phyloP scores from a whole-genome alignment of 2,329 filamentous ascomycete species.

The Dissoconium aciculare region DNA sequence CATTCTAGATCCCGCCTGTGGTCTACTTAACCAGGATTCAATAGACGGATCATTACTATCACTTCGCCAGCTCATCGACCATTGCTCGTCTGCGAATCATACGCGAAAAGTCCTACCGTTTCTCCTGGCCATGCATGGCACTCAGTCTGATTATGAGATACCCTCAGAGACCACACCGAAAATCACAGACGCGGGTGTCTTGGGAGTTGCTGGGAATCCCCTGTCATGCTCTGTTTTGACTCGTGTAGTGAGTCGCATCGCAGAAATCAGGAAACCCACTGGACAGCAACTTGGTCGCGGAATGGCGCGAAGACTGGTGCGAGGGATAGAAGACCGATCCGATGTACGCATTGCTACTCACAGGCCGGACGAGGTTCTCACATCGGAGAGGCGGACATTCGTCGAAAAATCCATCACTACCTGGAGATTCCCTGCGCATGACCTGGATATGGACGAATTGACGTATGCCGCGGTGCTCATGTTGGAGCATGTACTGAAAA shows the following conservation, averaged over 20 bases:
- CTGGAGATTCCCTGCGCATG: slow-evolving; percentile 83
- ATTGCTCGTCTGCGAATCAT: slow-evolving; percentile 15
- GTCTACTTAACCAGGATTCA: slow-evolving; percentile 3
- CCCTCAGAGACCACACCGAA: too few species aligned
- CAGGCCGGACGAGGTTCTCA: slow-evolving; percentile 49
- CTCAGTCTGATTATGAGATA: slow-evolving; percentile 4
- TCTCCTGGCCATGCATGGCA: slow-evolving; percentile 10
- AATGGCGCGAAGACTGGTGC: slow-evolving; percentile 21
- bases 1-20: slow-evolving; percentile 14
- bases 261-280: slow-evolving; percentile 16
- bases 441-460: slow-evolving; percentile 80
- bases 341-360: slow-evolving; percentile 13
- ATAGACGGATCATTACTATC: slow-evolving; percentile 9
- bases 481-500: slow-evolving; percentile 71
- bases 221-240: too few species aligned
- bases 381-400: slow-evolving; percentile 40
- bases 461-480: slow-evolving; percentile 74
- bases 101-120: slow-evolving; percentile 20
- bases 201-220: too few species aligned
- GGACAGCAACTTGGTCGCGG: slow-evolving; percentile 16
- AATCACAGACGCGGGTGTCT: too few species aligned
- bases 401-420: slow-evolving; percentile 56
- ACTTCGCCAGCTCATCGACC: slow-evolving; percentile 14
- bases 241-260: slow-evolving; percentile 20
- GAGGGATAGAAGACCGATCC: slow-evolving; percentile 13